A percentile compares a stretch with the other conserved stretches of the same genome.
phyloP scores from a whole-genome alignment of 176 grass and related monocot species.

The Dendrocalamus sinicus region DNA sequence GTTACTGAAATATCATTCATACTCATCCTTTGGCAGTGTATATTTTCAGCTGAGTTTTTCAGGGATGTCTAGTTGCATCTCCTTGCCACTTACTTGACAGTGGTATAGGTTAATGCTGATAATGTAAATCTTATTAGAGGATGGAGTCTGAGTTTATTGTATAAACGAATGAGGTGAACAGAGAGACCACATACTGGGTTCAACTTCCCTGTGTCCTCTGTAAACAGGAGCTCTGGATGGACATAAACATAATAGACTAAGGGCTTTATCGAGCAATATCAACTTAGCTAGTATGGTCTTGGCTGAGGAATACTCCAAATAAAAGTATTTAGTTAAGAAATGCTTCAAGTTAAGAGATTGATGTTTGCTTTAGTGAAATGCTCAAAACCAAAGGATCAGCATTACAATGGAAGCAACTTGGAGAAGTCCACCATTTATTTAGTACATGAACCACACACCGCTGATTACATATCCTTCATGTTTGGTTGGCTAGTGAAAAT shows the following conservation, averaged over 20 bases:
- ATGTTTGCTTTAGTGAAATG: not conserved
- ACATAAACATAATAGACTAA: not conserved
- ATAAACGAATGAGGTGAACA: not conserved
- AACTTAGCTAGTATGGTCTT: not conserved
- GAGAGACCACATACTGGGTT: not conserved
- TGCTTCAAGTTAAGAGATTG: not conserved
- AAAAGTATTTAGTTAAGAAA: not conserved
- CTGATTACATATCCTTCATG: not conserved
- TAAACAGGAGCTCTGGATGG: not conserved
- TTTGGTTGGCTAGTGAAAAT: not conserved
- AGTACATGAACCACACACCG: not conserved
- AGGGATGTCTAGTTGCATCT: not conserved
- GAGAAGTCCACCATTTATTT: not conserved
- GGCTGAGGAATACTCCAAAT: not conserved
- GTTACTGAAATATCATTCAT: not conserved
- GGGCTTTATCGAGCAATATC: not conserved
- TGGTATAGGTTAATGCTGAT: not conserved
- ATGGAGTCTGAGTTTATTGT: not conserved
- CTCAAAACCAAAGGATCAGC: not conserved
- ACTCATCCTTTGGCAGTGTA: not conserved
- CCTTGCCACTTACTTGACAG: not conserved
- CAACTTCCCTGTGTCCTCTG: not conserved
- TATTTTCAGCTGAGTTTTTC: not conserved
- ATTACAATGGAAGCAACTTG: not conserved
- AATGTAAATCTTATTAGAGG: not conserved